phyloP scores from a whole-genome alignment of 1,139 yeast species.

The Candida glucosophila region DNA sequence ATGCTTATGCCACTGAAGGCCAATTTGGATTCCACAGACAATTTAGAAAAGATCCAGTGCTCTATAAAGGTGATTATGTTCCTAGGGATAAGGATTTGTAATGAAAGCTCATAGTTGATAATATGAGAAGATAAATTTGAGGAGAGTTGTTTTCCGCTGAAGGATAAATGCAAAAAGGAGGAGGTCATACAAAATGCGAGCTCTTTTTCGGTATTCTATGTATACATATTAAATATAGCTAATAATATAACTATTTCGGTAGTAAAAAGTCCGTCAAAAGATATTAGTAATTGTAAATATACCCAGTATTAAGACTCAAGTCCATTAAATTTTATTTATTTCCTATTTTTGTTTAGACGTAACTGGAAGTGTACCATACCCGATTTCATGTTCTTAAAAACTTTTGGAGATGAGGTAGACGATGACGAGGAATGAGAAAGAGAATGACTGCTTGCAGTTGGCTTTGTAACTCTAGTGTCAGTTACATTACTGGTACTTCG shows the following conservation, averaged over 20 bases:
- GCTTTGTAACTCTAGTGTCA: slow-evolving; percentile 4
- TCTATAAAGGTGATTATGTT: slow-evolving; percentile 30
- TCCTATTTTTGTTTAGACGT: slow-evolving; percentile 8
- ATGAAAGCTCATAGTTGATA: too few relatives aligned
- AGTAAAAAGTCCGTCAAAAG: too few relatives aligned
- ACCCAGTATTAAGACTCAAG: too few relatives aligned
- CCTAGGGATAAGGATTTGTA: slow-evolving; percentile 41
- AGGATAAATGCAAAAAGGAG: too few relatives aligned
- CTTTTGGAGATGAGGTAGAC: slow-evolving; percentile 9
- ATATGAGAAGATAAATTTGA: too few relatives aligned
- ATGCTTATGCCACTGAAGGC: slow-evolving; percentile 33
- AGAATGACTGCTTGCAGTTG: not conserved
- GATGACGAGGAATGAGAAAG: slow-evolving; percentile 2
- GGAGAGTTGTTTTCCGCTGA: too few relatives aligned
- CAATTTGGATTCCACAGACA: slow-evolving; percentile 22
- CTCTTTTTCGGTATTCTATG: too few relatives aligned
- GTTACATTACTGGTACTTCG: slow-evolving; percentile 4
- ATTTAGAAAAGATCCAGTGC: slow-evolving; percentile 29
- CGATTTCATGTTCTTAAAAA: slow-evolving; percentile 24
- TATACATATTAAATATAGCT: too few relatives aligned
- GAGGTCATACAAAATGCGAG: too few relatives aligned
- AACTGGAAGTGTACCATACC: slow-evolving; percentile 32
- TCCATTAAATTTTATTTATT: too few relatives aligned
- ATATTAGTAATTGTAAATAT: too few relatives aligned
- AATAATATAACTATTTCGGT: too few relatives aligned